A percentile compares a stretch with the other conserved stretches of the same genome.
Evolutionary conservation across 2,329 filamentous ascomycete genomes (phyloP).

Genomic region (Neonectria ditissima): DNA sequence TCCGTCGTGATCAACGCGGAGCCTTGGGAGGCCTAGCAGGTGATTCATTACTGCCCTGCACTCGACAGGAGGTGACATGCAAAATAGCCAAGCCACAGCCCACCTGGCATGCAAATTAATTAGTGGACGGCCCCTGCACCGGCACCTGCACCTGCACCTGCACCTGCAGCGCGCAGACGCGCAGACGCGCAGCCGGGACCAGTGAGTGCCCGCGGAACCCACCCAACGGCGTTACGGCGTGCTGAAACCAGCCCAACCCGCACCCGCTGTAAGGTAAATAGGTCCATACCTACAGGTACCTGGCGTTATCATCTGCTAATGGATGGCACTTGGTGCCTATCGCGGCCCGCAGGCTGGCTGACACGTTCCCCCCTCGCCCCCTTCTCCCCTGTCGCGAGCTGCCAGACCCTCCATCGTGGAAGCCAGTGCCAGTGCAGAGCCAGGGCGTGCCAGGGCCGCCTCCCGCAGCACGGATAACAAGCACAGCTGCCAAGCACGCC

Average conservation of each 20-base stretch:
- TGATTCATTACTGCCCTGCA: no score
- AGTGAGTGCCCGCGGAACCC: background rate
- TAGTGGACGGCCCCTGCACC: background rate
- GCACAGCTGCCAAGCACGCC: background rate
- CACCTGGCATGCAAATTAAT: background rate
- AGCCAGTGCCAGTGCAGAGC: background rate
- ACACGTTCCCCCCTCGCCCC: background rate
- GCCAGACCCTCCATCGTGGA: background rate
- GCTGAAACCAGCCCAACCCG: constrained; percentile 6
- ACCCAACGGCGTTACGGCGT: background rate
- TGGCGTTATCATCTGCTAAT: background rate
- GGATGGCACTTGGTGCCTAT: constrained; percentile 5
- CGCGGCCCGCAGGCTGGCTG: background rate
- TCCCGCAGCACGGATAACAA: background rate
- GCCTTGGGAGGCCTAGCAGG: no score
- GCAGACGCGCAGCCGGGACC: no score
- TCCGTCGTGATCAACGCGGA: background rate
- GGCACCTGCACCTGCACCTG: background rate
- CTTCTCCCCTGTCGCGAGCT: background rate
- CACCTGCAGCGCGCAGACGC: no score
- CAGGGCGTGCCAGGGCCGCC: background rate
- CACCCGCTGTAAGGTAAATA: no score
- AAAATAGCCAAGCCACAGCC: background rate
- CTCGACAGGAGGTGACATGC: no score
- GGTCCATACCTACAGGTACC: no score